Evolutionary conservation across 345 rosid genomes (phyloP).

Genomic region (Brassica juncea): DNA sequence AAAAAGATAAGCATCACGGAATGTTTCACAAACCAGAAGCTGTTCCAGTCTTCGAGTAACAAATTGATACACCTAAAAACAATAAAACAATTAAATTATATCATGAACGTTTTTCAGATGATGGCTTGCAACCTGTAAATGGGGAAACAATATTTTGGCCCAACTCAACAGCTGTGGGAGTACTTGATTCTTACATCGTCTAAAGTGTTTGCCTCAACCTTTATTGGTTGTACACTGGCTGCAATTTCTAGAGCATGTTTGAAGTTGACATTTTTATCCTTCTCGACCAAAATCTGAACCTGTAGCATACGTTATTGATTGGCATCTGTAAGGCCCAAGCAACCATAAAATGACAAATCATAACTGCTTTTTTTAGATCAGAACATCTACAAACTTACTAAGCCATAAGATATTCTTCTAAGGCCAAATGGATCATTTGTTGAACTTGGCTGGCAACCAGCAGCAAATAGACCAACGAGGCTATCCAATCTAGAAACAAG

Average conservation of each 20-base stretch:
- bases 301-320: constrained; percentile 37
- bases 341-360: constrained; percentile 19
- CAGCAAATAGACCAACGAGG: constrained; percentile 92
- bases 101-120: constrained; percentile 3
- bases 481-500: constrained; percentile 72
- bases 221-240: constrained; percentile 74
- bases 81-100: neutral
- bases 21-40: constrained; percentile 66
- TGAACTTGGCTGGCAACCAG: constrained; percentile 98
- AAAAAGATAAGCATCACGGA: constrained; percentile 14
- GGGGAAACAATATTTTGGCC: neutral
- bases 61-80: constrained; percentile 67
- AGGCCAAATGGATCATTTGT: constrained; percentile 92
- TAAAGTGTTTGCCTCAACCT: constrained; percentile 56
- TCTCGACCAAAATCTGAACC: constrained; percentile 90
- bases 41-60: constrained; percentile 92
- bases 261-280: constrained; percentile 66
- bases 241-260: constrained; percentile 62
- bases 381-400: constrained; percentile 57
- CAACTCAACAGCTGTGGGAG: constrained; percentile 1
- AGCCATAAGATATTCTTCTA: constrained; percentile 90
- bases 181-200: constrained; percentile 64
- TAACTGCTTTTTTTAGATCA: neutral
- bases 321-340: constrained; percentile 15
- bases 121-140: constrained; percentile 18